These are phyloP conservation scores for Pythium graminicola DNA, from an alignment of 352 stramenopile species.

Conservation along the genomic window DNA sequence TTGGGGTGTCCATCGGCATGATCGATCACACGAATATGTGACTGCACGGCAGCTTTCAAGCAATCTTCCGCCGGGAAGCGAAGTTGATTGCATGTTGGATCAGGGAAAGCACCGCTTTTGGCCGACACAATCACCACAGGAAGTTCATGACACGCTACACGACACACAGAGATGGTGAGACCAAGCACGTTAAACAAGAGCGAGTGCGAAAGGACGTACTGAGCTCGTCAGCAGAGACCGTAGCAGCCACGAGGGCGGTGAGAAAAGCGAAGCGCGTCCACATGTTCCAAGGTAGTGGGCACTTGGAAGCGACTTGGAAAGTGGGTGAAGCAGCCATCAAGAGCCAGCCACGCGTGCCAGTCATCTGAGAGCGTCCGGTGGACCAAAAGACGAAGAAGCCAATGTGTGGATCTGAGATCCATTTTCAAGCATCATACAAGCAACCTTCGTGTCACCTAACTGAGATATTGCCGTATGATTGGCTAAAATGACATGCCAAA, in stretches of 20 bases:
- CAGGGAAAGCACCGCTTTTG: conserved; percentile 46
- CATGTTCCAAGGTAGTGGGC: conserved; percentile 9
- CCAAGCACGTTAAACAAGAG: not conserved
- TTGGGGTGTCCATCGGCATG: conserved; percentile 45
- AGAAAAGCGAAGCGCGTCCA: conserved; percentile 22
- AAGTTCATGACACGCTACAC: conserved; percentile 56
- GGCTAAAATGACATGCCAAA: too few relatives aligned
- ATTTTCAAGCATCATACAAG: too few relatives aligned
- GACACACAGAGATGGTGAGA: not conserved
- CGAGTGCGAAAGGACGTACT: conserved; percentile 6
- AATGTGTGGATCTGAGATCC: too few relatives aligned
- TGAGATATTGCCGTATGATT: too few relatives aligned
- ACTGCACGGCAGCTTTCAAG: conserved; percentile 46
- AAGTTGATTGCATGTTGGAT: conserved; percentile 61
- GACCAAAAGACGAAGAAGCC: too few relatives aligned
- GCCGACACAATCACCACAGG: conserved; percentile 61
- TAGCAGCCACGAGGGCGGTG: conserved; percentile 11
- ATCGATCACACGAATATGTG: conserved; percentile 59
- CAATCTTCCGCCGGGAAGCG: conserved; percentile 62
- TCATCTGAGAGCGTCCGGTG: too few relatives aligned
- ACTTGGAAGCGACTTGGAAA: conserved; percentile 7
- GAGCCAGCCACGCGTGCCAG: too few relatives aligned
- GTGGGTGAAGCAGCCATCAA: conserved; percentile 12
- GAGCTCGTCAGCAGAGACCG: not conserved
- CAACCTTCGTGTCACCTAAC: too few relatives aligned